Evolutionary conservation across 2,329 filamentous ascomycete genomes (phyloP), one percentile per base, ranked within the genome.

Genomic region (Sarocladiaceae sp.): DNA sequence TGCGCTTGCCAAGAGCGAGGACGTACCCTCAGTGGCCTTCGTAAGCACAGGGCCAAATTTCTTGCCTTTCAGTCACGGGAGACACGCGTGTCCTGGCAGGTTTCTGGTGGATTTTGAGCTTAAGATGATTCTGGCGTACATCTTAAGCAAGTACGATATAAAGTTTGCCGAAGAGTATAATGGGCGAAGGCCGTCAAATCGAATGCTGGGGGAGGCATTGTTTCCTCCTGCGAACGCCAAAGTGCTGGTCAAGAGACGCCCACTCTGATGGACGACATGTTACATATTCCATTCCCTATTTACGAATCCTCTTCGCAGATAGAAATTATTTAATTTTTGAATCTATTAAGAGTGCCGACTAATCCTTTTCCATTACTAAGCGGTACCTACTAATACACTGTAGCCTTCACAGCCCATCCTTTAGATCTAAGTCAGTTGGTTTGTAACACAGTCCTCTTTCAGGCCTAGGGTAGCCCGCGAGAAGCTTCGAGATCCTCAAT

Each of bases 41-140:
- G 65, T 67, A 4, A 65, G 64, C 1, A 68, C 67, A 1, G 56
- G 56, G 2, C 33, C 58, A 20, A 62, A 66, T 2, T 64, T 60
- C n/a, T 60, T 69, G 56, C 65, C 65, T 53, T 71, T 71, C 53
- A 69, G 69, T 8, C 62, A 66, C 17, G 69, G 68, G 31, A 66
- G 64, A 55, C 67, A 71, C 52, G 66, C 69, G 6, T 72, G 69
- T 48, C 69, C 70, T 1, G 69, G 70, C 2, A 60, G 69, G 6
- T 71, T 70, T 58, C 68, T 71, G 54, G 68, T 68, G 15, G 61
- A 62, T 11, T 66, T 66, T 56, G 63, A 68, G 55, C 64, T 71
- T 55, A 70, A 71, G 62, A 62, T 70, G 61, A 55, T 69, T 35
- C 51, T 70, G 29, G 59, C 64, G 2, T 62, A 63, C 49, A 62